Conservation (phyloP, 306 rosid genomes). For the Trifolium dubium region DNA sequence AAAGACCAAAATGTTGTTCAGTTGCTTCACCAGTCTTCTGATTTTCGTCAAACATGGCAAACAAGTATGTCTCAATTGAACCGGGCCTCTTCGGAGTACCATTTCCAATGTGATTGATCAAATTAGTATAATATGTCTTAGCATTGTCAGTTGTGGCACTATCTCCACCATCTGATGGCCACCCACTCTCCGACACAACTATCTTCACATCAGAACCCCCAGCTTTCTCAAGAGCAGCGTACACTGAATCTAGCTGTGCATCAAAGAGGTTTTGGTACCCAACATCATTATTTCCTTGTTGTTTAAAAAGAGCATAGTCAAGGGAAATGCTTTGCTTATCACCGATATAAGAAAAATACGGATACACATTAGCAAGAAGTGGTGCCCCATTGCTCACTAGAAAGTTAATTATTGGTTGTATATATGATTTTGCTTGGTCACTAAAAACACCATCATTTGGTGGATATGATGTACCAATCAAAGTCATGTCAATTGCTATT, state of each 20-base stretch:
- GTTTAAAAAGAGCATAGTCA: slow-evolving; percentile 53
- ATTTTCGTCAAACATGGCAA: slow-evolving; percentile 61
- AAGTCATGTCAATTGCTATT: slow-evolving; percentile 48
- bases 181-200: slow-evolving; percentile 69
- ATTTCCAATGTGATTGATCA: slow-evolving; percentile 57
- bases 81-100: slow-evolving; percentile 56
- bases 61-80: slow-evolving; percentile 46
- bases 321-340: slow-evolving; percentile 1
- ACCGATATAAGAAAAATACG: slow-evolving; percentile 45
- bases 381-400: slow-evolving; percentile 51
- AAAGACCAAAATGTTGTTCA: slow-evolving; percentile 55
- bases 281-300: slow-evolving; percentile 40
- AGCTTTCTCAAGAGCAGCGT: slow-evolving; percentile 59
- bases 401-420: slow-evolving; percentile 51
- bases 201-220: slow-evolving; percentile 47
- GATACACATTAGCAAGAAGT: slow-evolving; percentile 70
- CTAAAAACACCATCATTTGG: slow-evolving; percentile 38
- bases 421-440: slow-evolving; percentile 26
- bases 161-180: slow-evolving; percentile 62
- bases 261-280: slow-evolving; percentile 60
- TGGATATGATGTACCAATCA: slow-evolving; percentile 44
- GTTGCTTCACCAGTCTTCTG: slow-evolving; percentile 18
- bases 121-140: slow-evolving; percentile 46
- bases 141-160: slow-evolving; percentile 51
- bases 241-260: slow-evolving; percentile 56